Percentiles rank a stretch among this genome's conserved stretches.
Conservation (phyloP, 2,329 filamentous ascomycete species). For the Fusarium globosum region DNA sequence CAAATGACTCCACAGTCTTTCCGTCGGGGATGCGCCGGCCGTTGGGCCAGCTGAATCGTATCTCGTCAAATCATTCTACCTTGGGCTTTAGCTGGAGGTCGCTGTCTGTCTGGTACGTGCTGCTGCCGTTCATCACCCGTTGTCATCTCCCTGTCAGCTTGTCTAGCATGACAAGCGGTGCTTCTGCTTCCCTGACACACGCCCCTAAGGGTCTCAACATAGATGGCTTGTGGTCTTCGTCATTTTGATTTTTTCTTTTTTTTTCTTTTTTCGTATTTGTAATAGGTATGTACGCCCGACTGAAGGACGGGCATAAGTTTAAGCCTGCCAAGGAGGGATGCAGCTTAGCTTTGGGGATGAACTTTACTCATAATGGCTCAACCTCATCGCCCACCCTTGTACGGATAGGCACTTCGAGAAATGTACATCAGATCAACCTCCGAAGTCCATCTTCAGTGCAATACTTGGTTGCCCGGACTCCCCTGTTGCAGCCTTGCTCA, state of each 20-base stretch:
- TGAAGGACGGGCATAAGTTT: neutral
- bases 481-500: slow-evolving; percentile 53
- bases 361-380: slow-evolving; percentile 7
- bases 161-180: neutral
- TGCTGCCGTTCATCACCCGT: neutral
- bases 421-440: slow-evolving; percentile 49
- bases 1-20: slow-evolving; percentile 15
- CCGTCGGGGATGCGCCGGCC: slow-evolving; percentile 13
- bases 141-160: slow-evolving; percentile 16
- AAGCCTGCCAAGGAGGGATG: slow-evolving; percentile 17
- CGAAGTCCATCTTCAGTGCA: slow-evolving; percentile 95
- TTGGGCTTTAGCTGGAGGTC: slow-evolving; percentile 7
- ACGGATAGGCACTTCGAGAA: slow-evolving; percentile 1
- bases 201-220: neutral
- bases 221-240: slow-evolving; percentile 1
- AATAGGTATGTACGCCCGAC: slow-evolving; percentile 7
- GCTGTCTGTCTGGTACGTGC: slow-evolving; percentile 2
- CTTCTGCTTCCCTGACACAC: neutral
- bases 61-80: slow-evolving; percentile 4
- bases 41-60: slow-evolving; percentile 12
- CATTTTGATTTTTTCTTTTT: neutral
- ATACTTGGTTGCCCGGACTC: slow-evolving; percentile 79
- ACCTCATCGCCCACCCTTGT: neutral
- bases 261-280: slow-evolving; percentile 1
- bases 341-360: slow-evolving; percentile 8